These are phyloP conservation scores for Oidiodendron maius DNA, from an alignment of 495 filamentous ascomycete genomes.

Conservation along the genomic window DNA sequence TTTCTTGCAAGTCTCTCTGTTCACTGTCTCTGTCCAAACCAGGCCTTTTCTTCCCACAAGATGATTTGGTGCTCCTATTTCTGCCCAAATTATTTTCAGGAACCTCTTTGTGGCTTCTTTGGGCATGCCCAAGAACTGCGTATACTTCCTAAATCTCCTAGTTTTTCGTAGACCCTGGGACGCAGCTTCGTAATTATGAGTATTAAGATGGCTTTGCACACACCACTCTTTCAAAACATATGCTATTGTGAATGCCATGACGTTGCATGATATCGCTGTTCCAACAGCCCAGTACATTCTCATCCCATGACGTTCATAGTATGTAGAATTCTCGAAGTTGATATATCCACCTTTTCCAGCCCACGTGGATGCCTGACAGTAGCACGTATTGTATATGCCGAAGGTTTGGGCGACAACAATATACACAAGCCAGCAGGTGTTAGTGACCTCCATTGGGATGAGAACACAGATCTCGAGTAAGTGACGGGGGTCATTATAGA, in stretches of 20 bases:
- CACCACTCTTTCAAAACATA: neutral
- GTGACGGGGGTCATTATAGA: neutral
- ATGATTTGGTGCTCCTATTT: neutral
- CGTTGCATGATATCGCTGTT: neutral
- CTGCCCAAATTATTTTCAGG: neutral
- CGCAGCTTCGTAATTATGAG: neutral
- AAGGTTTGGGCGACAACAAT: neutral
- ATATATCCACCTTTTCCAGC: neutral
- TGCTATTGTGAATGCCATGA: neutral
- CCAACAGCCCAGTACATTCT: neutral
- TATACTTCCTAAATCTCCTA: neutral
- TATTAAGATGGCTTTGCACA: neutral
- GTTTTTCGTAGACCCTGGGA: neutral
- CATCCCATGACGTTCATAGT: neutral
- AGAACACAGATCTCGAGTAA: neutral
- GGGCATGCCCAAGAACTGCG: neutral
- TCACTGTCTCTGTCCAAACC: neutral
- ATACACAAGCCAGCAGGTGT: neutral
- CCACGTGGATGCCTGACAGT: neutral
- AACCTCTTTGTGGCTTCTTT: neutral
- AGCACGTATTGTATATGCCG: slow-evolving; percentile 1
- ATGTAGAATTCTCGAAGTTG: neutral
- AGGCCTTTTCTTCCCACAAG: neutral
- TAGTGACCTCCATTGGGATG: neutral
- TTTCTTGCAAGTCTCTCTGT: neutral